Conservation (phyloP, 139 green algal genomes). For the Tetratostichococcus sp. region DNA sequence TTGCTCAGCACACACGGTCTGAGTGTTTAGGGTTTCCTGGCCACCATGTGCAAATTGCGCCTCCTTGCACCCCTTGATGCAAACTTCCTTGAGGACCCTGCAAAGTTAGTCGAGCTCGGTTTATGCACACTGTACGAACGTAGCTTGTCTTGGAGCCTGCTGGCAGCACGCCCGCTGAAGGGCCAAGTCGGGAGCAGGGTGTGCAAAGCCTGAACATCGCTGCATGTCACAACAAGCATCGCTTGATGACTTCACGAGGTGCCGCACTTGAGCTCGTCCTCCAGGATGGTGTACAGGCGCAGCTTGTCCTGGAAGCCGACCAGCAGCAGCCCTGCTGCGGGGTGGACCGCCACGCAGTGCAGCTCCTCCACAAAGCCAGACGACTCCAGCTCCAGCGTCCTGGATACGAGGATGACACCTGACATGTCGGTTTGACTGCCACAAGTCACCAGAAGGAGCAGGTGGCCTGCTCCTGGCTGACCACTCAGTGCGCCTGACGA, state of each 20-base stretch:
- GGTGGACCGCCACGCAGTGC: constrained; percentile 76
- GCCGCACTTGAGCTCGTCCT: constrained; percentile 75
- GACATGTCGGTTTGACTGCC: neutral
- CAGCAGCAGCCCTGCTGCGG: constrained; percentile 64
- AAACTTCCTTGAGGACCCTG: constrained; percentile 52
- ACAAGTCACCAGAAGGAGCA: neutral
- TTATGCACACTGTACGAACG: too few species aligned
- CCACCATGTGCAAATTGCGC: constrained; percentile 76
- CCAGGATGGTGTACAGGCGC: constrained; percentile 80
- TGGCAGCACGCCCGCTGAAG: too few species aligned
- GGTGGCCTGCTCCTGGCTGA: too few species aligned
- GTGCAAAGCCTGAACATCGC: too few species aligned
- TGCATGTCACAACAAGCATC: too few species aligned
- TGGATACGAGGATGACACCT: constrained; percentile 6
- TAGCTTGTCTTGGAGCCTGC: too few species aligned
- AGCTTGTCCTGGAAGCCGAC: constrained; percentile 91
- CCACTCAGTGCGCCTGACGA: too few species aligned
- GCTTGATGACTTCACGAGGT: too few species aligned
- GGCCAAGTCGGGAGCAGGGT: too few species aligned
- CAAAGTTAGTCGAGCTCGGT: too few species aligned
- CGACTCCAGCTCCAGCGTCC: constrained; percentile 26
- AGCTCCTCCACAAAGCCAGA: constrained; percentile 18
- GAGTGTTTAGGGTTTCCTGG: too few species aligned
- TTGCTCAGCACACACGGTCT: neutral
- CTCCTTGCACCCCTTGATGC: constrained; percentile 74